phyloP scores from a whole-genome alignment of 2,329 filamentous ascomycete genomes.

The Sordariomycetes sp. region DNA sequence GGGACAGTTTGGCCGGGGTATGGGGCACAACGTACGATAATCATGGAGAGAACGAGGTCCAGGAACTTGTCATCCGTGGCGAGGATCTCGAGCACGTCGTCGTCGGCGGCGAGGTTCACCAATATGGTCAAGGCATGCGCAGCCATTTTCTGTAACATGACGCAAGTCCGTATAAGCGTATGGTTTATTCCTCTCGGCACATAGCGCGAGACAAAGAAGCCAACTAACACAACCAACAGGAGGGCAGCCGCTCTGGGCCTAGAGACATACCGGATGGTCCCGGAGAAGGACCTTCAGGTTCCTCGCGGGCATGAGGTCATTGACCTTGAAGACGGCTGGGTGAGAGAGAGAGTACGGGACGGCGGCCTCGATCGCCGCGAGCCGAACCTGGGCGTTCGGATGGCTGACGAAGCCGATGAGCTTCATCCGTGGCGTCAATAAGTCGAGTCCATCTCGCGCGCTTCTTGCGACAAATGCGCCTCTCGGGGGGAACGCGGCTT shows the following conservation, averaged over 20 bases:
- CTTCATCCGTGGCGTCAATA: slow-evolving; percentile 27
- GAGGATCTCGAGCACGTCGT: slow-evolving; percentile 58
- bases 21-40: slow-evolving; percentile 48
- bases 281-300: slow-evolving; percentile 78
- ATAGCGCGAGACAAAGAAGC: background rate
- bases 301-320: slow-evolving; percentile 65
- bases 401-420: slow-evolving; percentile 89
- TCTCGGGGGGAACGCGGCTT: background rate
- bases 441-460: background rate
- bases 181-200: background rate
- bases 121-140: slow-evolving; percentile 86
- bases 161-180: background rate
- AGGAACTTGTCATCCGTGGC: slow-evolving; percentile 72
- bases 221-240: background rate
- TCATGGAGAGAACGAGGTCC: slow-evolving; percentile 54
- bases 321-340: slow-evolving; percentile 70
- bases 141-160: slow-evolving; percentile 56
- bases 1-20: background rate
- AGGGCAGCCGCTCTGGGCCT: background rate
- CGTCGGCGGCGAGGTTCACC: slow-evolving; percentile 70
- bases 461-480: background rate
- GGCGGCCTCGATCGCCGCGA: slow-evolving; percentile 74
- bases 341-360: slow-evolving; percentile 68
- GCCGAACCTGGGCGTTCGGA: slow-evolving; percentile 80
- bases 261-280: slow-evolving; percentile 59